phyloP scores from a whole-genome alignment of 1,284 basidiomycete species.

The Meira nashicola region DNA sequence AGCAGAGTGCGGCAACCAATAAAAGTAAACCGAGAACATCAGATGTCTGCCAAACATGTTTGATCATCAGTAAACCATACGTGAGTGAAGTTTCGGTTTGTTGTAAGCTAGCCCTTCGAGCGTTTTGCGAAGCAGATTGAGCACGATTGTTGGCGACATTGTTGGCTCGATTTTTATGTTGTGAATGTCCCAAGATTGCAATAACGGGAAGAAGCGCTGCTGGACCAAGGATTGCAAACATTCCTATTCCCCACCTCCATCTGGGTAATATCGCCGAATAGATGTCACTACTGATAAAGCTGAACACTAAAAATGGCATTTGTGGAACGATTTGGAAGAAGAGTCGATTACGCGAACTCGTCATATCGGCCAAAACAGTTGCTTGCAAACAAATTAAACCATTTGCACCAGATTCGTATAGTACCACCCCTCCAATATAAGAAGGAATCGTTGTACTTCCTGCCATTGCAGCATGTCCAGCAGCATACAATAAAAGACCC shows the following conservation, averaged over 20 bases:
- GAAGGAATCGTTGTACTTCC: background rate
- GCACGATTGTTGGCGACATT: background rate
- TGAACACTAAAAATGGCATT: constrained; percentile 16
- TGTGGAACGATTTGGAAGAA: constrained; percentile 16
- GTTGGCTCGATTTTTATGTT: background rate
- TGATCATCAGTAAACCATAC: background rate
- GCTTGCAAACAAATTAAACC: constrained; percentile 15
- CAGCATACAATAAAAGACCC: constrained; percentile 11
- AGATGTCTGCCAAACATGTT: background rate
- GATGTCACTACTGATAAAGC: constrained; percentile 15
- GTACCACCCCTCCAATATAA: constrained; percentile 13
- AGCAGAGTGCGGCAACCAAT: background rate
- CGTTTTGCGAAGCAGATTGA: too few relatives aligned
- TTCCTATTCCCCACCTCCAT: constrained; percentile 19
- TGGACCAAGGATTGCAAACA: constrained; percentile 19
- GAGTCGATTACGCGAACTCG: constrained; percentile 14
- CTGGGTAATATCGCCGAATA: constrained; percentile 11
- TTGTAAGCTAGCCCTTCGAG: background rate
- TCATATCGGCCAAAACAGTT: constrained; percentile 15
- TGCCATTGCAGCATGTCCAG: constrained; percentile 12
- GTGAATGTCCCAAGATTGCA: constrained; percentile 3
- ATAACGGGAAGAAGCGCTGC: constrained; percentile 14
- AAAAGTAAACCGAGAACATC: constrained; percentile 12
- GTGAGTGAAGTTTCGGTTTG: background rate
- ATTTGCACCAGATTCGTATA: constrained; percentile 19